Evolutionary conservation across 345 rosid genomes (phyloP).

Genomic region (Sisymbrium irio): DNA sequence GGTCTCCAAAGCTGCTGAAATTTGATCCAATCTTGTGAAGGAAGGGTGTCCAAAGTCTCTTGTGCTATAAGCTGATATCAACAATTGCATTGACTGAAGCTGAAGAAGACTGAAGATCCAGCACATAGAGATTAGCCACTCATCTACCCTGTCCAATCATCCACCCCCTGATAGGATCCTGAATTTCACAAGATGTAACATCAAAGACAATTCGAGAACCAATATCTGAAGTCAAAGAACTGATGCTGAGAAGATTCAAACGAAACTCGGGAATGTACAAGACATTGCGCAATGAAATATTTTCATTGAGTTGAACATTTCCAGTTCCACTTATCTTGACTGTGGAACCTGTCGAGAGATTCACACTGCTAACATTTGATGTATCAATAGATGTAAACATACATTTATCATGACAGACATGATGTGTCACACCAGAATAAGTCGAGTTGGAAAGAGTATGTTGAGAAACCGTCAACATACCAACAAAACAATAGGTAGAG

Average conservation of each 20-base stretch:
- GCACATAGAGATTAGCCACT: neutral
- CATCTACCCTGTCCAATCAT: neutral
- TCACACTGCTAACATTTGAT: too few species aligned
- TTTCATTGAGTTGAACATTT: neutral
- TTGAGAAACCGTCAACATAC: too few species aligned
- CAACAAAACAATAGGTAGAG: too few species aligned
- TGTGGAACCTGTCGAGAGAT: too few species aligned
- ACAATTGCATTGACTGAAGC: neutral
- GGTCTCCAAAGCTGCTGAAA: neutral
- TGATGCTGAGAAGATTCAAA: neutral
- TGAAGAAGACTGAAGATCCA: neutral
- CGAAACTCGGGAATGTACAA: neutral
- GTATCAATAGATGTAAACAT: too few species aligned
- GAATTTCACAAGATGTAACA: neutral
- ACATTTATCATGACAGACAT: too few species aligned
- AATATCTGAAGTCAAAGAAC: neutral
- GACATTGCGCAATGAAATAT: neutral
- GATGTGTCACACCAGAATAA: too few species aligned
- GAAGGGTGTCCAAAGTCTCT: neutral
- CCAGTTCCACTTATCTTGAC: neutral
- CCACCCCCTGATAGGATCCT: neutral
- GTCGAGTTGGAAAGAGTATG: too few species aligned
- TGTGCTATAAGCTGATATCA: neutral
- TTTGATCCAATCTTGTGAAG: neutral
- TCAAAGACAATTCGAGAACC: neutral